phyloP scores from a whole-genome alignment of 345 rosid genomes.

The Corchorus capsularis region DNA sequence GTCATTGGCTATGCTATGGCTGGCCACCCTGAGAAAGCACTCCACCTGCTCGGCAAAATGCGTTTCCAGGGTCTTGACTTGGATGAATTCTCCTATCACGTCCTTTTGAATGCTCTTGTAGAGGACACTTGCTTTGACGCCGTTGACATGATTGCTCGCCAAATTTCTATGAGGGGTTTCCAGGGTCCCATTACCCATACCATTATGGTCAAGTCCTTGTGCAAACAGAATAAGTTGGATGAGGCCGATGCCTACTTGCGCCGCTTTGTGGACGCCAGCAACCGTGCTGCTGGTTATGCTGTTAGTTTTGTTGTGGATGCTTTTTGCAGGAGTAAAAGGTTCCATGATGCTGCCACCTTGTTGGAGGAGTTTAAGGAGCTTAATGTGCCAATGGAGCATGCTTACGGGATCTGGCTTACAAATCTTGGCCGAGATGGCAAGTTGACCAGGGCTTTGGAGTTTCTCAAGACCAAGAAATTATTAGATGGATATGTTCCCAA shows the following conservation, averaged over 20 bases:
- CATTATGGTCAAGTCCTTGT: conserved; percentile 60
- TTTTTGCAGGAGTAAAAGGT: conserved; percentile 44
- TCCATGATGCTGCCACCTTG: conserved; percentile 55
- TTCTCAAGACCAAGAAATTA: conserved; percentile 51
- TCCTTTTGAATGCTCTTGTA: conserved; percentile 72
- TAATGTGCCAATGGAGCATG: conserved; percentile 45
- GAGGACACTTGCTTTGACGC: conserved; percentile 60
- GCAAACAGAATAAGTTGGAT: conserved; percentile 55
- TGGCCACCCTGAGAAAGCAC: conserved; percentile 68
- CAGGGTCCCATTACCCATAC: conserved; percentile 46
- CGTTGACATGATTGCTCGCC: conserved; percentile 45
- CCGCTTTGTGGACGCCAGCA: conserved; percentile 28
- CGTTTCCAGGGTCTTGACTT: conserved; percentile 77
- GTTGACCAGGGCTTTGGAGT: conserved; percentile 52
- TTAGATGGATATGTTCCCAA: conserved; percentile 59
- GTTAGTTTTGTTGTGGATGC: conserved; percentile 49
- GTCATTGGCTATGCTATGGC: conserved; percentile 79
- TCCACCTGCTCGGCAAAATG: conserved; percentile 73
- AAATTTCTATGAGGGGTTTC: conserved; percentile 59
- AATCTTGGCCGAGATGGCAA: conserved; percentile 51
- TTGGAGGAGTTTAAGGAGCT: conserved; percentile 51
- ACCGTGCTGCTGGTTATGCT: conserved; percentile 29
- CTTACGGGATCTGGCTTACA: conserved; percentile 62
- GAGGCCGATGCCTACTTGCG: conserved; percentile 62
- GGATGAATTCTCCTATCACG: conserved; percentile 60